These are phyloP conservation scores for Geotrichum candidum DNA, from an alignment of 1,139 yeast genomes.

Conservation along the genomic window DNA sequence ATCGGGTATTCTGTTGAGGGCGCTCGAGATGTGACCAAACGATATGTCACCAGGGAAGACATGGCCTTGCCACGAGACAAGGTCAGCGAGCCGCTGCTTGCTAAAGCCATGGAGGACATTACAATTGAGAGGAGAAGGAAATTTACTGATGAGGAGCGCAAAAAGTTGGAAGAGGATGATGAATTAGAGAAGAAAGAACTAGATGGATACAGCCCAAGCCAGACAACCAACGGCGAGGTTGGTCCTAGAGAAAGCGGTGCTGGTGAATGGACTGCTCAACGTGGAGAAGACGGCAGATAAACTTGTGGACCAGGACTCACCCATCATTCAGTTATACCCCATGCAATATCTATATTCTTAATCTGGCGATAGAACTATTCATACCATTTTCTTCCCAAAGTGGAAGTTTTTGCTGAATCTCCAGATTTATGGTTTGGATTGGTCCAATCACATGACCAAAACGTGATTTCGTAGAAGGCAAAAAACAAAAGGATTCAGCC, in stretches of 20 bases:
- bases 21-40: conserved; percentile 58
- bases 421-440: too few species aligned
- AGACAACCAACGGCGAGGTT: conserved; percentile 19
- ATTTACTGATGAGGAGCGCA: conserved; percentile 34
- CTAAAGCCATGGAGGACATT: conserved; percentile 35
- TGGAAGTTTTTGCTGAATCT: too few species aligned
- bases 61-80: conserved; percentile 48
- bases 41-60: conserved; percentile 54
- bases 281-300: conserved; percentile 68
- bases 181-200: conserved; percentile 40
- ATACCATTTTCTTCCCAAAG: too few species aligned
- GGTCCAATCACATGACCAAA: too few species aligned
- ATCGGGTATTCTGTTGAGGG: conserved; percentile 62
- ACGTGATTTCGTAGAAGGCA: too few species aligned
- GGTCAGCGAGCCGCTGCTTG: conserved; percentile 42
- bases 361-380: too few species aligned
- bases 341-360: not conserved
- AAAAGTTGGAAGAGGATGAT: conserved; percentile 37
- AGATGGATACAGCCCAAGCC: conserved; percentile 20
- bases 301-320: not conserved
- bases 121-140: conserved; percentile 39
- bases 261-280: conserved; percentile 59
- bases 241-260: conserved; percentile 64
- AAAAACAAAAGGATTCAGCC: too few species aligned
- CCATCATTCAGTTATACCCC: not conserved